Conservation (phyloP, 495 filamentous ascomycete genomes). For the Talaromyces borbonicus region DNA sequence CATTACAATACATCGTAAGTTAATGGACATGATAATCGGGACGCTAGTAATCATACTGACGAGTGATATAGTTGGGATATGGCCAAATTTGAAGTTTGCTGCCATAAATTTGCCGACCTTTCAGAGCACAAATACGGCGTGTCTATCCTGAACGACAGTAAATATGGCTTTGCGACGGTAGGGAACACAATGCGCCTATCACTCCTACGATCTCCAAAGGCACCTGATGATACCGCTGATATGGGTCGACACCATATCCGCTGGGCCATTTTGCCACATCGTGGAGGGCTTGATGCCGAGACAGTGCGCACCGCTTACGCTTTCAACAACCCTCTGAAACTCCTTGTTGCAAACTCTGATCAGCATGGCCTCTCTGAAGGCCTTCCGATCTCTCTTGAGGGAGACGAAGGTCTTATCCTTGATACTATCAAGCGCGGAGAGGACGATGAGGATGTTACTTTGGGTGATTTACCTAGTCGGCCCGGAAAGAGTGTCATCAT, state of each 20-base stretch:
- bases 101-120: constrained; percentile 91
- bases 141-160: constrained; percentile 88
- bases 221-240: constrained; percentile 89
- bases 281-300: constrained; percentile 54
- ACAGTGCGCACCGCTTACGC: constrained; percentile 78
- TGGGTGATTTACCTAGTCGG: constrained; percentile 55
- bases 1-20: constrained; percentile 79
- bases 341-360: constrained; percentile 20
- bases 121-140: constrained; percentile 89
- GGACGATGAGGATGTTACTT: constrained; percentile 81
- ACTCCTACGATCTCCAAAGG: constrained; percentile 85
- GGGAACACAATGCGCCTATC: constrained; percentile 91
- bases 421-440: constrained; percentile 88
- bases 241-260: constrained; percentile 87
- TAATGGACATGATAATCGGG: constrained; percentile 1
- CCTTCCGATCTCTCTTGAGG: constrained; percentile 48
- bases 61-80: constrained; percentile 69
- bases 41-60: constrained; percentile 1
- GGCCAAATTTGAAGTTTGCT: constrained; percentile 98
- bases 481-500: constrained; percentile 71
- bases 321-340: constrained; percentile 74
- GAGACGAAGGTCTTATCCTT: constrained; percentile 54
- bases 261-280: constrained; percentile 85
- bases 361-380: constrained; percentile 25
- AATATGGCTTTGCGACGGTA: constrained; percentile 89